phyloP scores from a whole-genome alignment of 2,329 filamentous ascomycete species.

The Alternaria brassicae region DNA sequence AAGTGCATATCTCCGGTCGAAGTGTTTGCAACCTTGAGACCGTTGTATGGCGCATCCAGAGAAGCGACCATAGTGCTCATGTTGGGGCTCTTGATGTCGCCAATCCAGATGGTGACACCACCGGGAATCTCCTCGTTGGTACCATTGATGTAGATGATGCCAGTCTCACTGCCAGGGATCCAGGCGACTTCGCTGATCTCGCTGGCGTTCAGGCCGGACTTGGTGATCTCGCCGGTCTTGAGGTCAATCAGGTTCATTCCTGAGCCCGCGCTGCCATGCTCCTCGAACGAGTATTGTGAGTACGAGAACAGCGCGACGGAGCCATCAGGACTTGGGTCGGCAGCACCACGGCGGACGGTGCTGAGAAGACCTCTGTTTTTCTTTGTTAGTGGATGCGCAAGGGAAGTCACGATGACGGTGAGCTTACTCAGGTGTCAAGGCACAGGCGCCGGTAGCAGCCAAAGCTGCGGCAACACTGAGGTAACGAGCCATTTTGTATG shows the following conservation, averaged over 20 bases:
- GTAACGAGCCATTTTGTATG: slow-evolving; percentile 46
- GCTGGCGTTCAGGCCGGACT: slow-evolving; percentile 41
- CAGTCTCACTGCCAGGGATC: slow-evolving; percentile 46
- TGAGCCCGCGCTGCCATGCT: slow-evolving; percentile 68
- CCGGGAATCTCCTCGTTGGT: slow-evolving; percentile 64
- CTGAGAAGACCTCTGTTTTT: slow-evolving; percentile 62
- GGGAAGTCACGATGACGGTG: background rate
- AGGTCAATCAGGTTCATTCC: slow-evolving; percentile 49
- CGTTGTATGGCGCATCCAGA: slow-evolving; percentile 57
- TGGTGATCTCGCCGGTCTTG: slow-evolving; percentile 42
- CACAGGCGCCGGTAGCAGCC: slow-evolving; percentile 42
- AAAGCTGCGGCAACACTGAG: slow-evolving; percentile 43
- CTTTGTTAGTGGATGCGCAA: background rate
- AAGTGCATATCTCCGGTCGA: slow-evolving; percentile 53
- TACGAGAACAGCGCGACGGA: slow-evolving; percentile 70
- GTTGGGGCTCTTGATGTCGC: slow-evolving; percentile 40
- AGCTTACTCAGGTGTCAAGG: slow-evolving; percentile 47
- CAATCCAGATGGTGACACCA: slow-evolving; percentile 48
- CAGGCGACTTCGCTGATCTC: slow-evolving; percentile 46
- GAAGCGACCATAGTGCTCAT: slow-evolving; percentile 45
- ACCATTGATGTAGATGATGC: slow-evolving; percentile 70
- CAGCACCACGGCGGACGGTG: slow-evolving; percentile 74
- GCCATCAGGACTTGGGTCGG: slow-evolving; percentile 71
- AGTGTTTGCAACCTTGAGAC: slow-evolving; percentile 58
- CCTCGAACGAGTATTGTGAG: slow-evolving; percentile 80